These are phyloP conservation scores for Pseudodiploospora longispora DNA, from an alignment of 2,329 filamentous ascomycete species.

Conservation along the genomic window DNA sequence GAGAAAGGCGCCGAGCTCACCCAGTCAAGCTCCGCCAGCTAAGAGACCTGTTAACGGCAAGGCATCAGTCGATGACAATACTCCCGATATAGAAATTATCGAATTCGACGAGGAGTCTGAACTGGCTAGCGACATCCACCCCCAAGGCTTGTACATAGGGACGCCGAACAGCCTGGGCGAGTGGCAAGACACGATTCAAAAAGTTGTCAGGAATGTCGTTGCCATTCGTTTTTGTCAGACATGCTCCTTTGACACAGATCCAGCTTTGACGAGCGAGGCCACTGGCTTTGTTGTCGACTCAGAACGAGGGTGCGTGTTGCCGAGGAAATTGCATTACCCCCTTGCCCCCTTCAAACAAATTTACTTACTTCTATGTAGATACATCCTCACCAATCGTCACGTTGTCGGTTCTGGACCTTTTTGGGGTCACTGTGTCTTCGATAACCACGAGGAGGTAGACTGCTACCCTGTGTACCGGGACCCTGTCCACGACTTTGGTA, in stretches of 20 bases:
- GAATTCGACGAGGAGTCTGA: slow-evolving; percentile 34
- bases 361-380: slow-evolving; percentile 31
- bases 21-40: slow-evolving; percentile 25
- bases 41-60: slow-evolving; percentile 36
- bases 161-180: slow-evolving; percentile 44
- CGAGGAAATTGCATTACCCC: neutral
- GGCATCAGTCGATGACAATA: slow-evolving; percentile 26
- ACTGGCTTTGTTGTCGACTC: slow-evolving; percentile 98
- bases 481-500: slow-evolving; percentile 96
- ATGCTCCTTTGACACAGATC: slow-evolving; percentile 95
- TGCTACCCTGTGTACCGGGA: slow-evolving; percentile 96
- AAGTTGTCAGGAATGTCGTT: slow-evolving; percentile 88
- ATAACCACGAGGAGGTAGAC: slow-evolving; percentile 96
- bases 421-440: slow-evolving; percentile 97
- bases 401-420: slow-evolving; percentile 94
- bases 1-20: slow-evolving; percentile 41
- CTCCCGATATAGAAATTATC: slow-evolving; percentile 31
- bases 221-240: slow-evolving; percentile 99
- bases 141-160: slow-evolving; percentile 26
- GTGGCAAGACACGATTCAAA: slow-evolving; percentile 94
- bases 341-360: neutral
- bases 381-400: slow-evolving; percentile 83
- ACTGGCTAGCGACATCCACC: slow-evolving; percentile 31
- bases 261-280: slow-evolving; percentile 86
- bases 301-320: slow-evolving; percentile 59